phyloP scores from a whole-genome alignment of 768 basidiomycete species.

The Termitomyces sp. region DNA sequence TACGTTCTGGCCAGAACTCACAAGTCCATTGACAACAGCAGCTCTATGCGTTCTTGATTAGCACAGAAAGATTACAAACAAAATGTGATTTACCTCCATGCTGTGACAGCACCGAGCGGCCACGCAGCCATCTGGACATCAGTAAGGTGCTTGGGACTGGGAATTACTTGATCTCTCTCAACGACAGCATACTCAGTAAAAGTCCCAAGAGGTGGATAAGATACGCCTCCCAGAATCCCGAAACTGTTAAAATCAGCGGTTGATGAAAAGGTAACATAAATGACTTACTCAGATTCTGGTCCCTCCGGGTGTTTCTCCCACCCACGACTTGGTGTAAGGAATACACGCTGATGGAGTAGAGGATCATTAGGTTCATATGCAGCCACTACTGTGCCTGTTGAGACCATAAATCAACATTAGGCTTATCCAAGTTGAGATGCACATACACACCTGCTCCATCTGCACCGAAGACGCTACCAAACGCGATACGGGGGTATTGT shows the following conservation, averaged over 20 bases:
- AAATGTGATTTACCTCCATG: conserved; percentile 60
- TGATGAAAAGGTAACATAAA: not conserved
- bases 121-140: conserved; percentile 70
- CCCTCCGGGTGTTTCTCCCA: conserved; percentile 62
- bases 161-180: conserved; percentile 61
- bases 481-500: conserved; percentile 55
- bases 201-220: conserved; percentile 54
- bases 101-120: conserved; percentile 74
- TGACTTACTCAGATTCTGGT: conserved; percentile 55
- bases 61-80: not conserved
- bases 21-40: conserved; percentile 55
- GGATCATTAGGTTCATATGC: conserved; percentile 46
- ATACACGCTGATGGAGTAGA: conserved; percentile 60
- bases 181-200: conserved; percentile 75
- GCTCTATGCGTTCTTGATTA: conserved; percentile 37
- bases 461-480: conserved; percentile 58
- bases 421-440: not conserved
- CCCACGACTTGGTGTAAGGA: conserved; percentile 72
- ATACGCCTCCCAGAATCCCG: conserved; percentile 59
- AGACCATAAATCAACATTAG: not conserved
- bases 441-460: conserved; percentile 64
- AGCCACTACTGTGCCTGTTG: conserved; percentile 56
- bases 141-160: conserved; percentile 59
- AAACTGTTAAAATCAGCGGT: conserved; percentile 33
- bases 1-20: conserved; percentile 60